A percentile compares a stretch with the other conserved stretches of the same genome.
These are phyloP conservation scores for Pluteus cervinus DNA, from an alignment of 768 basidiomycete genomes.

Conservation along the genomic window DNA sequence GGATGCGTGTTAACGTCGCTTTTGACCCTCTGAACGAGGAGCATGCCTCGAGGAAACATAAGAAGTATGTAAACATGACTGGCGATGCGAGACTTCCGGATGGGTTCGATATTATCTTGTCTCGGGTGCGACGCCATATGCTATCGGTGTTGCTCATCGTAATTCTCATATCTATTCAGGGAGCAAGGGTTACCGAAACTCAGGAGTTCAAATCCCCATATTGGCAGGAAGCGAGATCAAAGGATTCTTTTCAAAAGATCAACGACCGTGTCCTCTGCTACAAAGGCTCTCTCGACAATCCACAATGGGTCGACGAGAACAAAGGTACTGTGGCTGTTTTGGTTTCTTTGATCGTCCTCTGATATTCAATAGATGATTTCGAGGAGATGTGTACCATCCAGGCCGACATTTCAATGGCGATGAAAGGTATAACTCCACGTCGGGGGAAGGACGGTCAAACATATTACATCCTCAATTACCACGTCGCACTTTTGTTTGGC, in stretches of 20 bases:
- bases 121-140: conserved; percentile 11
- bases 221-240: conserved; percentile 2
- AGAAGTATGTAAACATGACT: conserved; percentile 1
- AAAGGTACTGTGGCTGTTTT: conserved; percentile 12
- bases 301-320: conserved; percentile 21
- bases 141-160: background rate
- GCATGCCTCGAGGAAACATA: conserved; percentile 7
- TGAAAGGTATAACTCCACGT: background rate
- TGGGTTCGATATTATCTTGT: conserved; percentile 18
- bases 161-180: conserved; percentile 17
- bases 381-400: conserved; percentile 8
- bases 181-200: conserved; percentile 26
- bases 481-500: conserved; percentile 14
- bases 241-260: conserved; percentile 6
- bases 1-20: conserved; percentile 7
- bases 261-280: conserved; percentile 16
- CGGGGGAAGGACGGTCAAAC: conserved; percentile 3
- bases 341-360: conserved; percentile 17
- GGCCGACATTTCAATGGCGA: conserved; percentile 9
- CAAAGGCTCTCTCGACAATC: conserved; percentile 12
- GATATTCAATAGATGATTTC: conserved; percentile 7
- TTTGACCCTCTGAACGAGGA: conserved; percentile 10
- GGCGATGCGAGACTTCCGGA: conserved; percentile 12
- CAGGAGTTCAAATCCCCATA: conserved; percentile 17
- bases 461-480: conserved; percentile 13